Conservation (phyloP, 1,284 basidiomycete species). For the Leccinum solheimii region DNA sequence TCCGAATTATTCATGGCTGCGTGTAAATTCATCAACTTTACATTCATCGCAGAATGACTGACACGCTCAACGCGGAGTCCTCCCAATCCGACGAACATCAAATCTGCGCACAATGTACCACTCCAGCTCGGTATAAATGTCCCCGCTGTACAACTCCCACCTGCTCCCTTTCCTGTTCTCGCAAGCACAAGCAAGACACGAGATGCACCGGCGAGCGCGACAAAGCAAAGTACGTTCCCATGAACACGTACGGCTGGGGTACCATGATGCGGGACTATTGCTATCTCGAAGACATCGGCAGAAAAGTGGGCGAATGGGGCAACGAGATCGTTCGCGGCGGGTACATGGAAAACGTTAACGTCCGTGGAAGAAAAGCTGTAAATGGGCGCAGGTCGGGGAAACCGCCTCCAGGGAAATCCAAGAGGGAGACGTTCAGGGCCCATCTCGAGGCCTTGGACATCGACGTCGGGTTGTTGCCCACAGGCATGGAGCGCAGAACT, state of each 20-base stretch:
- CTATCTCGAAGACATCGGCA: constrained; percentile 77
- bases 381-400: constrained; percentile 25
- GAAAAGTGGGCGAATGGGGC: constrained; percentile 72
- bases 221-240: constrained; percentile 63
- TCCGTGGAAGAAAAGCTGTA: constrained; percentile 17
- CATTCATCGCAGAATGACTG: constrained; percentile 12
- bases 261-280: constrained; percentile 84
- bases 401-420: constrained; percentile 17
- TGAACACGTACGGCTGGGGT: constrained; percentile 81
- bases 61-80: neutral
- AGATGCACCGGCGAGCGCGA: constrained; percentile 58
- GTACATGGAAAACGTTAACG: constrained; percentile 25
- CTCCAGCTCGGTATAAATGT: constrained; percentile 73
- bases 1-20: no score
- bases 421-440: constrained; percentile 64
- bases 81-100: constrained; percentile 2
- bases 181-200: constrained; percentile 64
- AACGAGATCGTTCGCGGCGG: constrained; percentile 64
- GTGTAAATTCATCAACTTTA: no score
- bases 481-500: constrained; percentile 79
- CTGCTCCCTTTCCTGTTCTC: constrained; percentile 74
- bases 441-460: constrained; percentile 66
- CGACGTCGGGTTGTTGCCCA: constrained; percentile 73
- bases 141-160: constrained; percentile 71
- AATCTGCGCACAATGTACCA: constrained; percentile 43